Percentiles rank a stretch among this genome's conserved stretches.
phyloP scores from a whole-genome alignment of 257 asterid genomes.

The Verbascum thapsus region DNA sequence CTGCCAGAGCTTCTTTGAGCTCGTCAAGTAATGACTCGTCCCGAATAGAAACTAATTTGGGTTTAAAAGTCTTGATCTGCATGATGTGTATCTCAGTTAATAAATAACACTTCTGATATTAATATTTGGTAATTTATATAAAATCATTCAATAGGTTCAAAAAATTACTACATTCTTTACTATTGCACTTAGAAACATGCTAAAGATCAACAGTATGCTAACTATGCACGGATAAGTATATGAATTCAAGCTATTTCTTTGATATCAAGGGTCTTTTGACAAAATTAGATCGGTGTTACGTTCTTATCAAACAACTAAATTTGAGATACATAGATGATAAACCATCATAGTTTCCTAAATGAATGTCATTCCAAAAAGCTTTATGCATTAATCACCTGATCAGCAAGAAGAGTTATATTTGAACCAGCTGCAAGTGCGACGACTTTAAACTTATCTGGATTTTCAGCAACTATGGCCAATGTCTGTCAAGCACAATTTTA shows the following conservation, averaged over 20 bases:
- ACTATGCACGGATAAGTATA: no score
- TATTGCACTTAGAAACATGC: no score
- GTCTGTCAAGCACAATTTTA: conserved; percentile 57
- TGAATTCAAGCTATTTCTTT: no score
- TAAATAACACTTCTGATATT: neutral
- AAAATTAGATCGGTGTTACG: no score
- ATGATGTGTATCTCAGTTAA: conserved; percentile 17
- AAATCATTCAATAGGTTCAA: no score
- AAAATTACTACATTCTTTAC: no score
- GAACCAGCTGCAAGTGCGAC: conserved; percentile 99
- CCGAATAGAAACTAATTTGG: conserved; percentile 80
- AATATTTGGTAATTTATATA: no score
- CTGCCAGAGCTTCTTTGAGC: conserved; percentile 90
- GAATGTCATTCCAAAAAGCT: neutral
- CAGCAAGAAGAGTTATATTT: conserved; percentile 95
- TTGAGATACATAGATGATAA: conserved; percentile 10
- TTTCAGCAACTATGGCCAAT: conserved; percentile 91
- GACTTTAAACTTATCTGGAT: conserved; percentile 82
- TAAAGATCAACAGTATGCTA: no score
- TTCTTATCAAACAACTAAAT: neutral
- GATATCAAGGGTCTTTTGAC: no score
- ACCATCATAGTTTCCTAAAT: neutral
- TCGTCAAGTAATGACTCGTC: conserved; percentile 72
- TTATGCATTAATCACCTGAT: conserved; percentile 66
- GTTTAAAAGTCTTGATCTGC: conserved; percentile 83